Conservation (phyloP, 768 basidiomycete genomes). For the Cystofilobasidium macerans region DNA sequence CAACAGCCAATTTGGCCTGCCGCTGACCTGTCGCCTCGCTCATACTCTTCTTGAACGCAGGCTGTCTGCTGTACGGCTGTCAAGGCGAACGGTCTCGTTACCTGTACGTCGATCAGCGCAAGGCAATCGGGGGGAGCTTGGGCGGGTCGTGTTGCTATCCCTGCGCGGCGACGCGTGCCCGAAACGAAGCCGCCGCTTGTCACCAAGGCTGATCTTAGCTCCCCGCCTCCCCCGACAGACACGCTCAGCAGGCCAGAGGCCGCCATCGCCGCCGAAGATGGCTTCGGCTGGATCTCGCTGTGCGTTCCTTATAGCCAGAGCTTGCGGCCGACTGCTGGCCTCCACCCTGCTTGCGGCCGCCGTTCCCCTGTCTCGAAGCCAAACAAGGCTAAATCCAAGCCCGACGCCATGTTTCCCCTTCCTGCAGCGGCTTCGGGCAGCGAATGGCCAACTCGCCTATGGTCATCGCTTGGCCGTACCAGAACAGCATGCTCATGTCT, state of each 20-base stretch:
- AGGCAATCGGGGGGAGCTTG: no score
- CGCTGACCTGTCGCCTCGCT: background rate
- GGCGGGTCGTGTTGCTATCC: no score
- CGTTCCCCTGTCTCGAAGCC: no score
- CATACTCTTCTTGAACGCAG: background rate
- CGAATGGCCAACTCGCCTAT: slow-evolving; percentile 20
- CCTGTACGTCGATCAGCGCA: no score
- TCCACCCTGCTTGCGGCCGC: background rate
- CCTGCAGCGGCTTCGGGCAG: slow-evolving; percentile 11
- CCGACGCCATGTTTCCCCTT: no score
- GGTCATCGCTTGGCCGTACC: slow-evolving; percentile 10
- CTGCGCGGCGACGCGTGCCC: background rate
- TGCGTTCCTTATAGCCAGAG: background rate
- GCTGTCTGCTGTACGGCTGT: slow-evolving; percentile 4
- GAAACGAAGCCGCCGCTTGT: background rate
- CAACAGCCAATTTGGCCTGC: no score
- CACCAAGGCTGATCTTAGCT: background rate
- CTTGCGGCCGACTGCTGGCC: background rate
- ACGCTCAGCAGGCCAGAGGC: slow-evolving; percentile 2
- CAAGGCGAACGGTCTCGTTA: slow-evolving; percentile 3
- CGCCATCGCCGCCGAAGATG: background rate
- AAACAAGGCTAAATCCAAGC: no score
- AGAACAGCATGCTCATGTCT: slow-evolving; percentile 6
- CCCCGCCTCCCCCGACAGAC: background rate
- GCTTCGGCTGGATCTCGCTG: slow-evolving; percentile 20